Percentiles rank a stretch among this genome's conserved stretches.
Evolutionary conservation across 192 early-diverging fungal species (phyloP).

Genomic region (Podila epicladia): DNA sequence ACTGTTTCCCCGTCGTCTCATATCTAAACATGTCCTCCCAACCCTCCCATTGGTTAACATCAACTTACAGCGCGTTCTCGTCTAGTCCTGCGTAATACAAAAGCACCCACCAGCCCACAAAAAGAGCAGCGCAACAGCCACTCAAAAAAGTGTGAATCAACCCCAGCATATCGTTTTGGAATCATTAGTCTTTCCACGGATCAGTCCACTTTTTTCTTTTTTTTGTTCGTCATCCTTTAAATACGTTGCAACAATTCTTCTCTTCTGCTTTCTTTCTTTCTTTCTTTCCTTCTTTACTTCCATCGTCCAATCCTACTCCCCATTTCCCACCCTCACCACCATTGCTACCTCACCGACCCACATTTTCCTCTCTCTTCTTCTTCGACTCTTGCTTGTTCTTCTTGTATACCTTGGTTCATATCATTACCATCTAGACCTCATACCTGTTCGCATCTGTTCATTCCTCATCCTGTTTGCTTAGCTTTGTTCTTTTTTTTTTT

Average conservation of each 20-base stretch:
- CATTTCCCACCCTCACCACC: not conserved
- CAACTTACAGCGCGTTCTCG: too few species aligned
- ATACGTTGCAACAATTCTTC: slow-evolving; percentile 1
- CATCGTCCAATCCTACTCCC: not conserved
- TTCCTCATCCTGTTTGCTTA: not conserved
- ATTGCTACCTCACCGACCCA: not conserved
- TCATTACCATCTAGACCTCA: not conserved
- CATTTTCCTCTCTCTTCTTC: not conserved
- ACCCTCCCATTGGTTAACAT: too few species aligned
- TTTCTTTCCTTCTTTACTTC: not conserved
- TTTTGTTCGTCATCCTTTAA: slow-evolving; percentile 6
- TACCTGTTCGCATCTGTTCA: slow-evolving; percentile 6
- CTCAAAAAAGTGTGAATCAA: too few species aligned
- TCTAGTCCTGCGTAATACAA: too few species aligned
- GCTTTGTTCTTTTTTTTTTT: not conserved
- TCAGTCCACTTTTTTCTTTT: slow-evolving; percentile 3
- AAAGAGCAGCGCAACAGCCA: too few species aligned
- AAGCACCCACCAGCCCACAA: too few species aligned
- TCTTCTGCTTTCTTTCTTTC: slow-evolving; percentile 1
- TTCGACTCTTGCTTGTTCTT: not conserved
- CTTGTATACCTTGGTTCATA: not conserved
- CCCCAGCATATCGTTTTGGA: too few species aligned
- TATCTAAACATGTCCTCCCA: too few species aligned
- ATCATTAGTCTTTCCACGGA: not conserved
- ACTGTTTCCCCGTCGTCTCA: too few species aligned